Evolutionary conservation across 352 stramenopile genomes (phyloP), one percentile per base, ranked within the genome.

Genomic region (Phytophthora uliginosa): DNA sequence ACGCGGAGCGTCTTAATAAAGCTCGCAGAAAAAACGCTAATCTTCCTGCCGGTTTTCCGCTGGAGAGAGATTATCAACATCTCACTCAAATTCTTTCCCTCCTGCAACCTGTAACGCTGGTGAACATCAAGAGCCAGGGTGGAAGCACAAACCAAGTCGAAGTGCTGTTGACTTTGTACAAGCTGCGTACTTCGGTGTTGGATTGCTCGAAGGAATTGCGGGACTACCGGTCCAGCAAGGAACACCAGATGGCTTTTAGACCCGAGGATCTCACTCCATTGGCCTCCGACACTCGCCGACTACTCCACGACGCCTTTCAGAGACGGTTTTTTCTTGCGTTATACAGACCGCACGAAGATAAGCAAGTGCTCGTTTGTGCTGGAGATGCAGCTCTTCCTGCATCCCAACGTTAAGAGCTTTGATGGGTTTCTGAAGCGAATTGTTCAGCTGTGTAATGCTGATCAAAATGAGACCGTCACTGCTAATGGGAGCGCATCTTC

Each of bases 371-470:
- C 45, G 8, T 69, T 36, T 24, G 62, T 57, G 6, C 38, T 62
- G 24, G 38, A 62, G 40, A 69, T 62, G 62, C 52, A 62, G 36
- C 42, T 56, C 17, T 61, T 69, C 26, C 36, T 68, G 5, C 60
- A 60, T 50, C 60, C 60, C 3, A 61, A 69, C 52, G 57, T 69
- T 38, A 61, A 62, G 34, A 40, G 17, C 12, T 50, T 62, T 20
- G 62, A 69, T 34, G 62, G 38, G 10, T n/a, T 64, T 38, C 47
- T 56, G 4, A 71, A 61, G 9, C 22, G 56, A 52, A 40, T 61
- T 20, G 22, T 65, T 6, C 13, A 9, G 26, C 28, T 54, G 17
- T 55, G 34, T 22, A 69, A 69, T 48, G 36, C 24, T 13, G 48
- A 67, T 38, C 38, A 33, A 48, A 33, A 20, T 31, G 38, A 38